These are phyloP conservation scores for Tuber melanosporum DNA, from an alignment of 495 filamentous ascomycete genomes.

Conservation along the genomic window DNA sequence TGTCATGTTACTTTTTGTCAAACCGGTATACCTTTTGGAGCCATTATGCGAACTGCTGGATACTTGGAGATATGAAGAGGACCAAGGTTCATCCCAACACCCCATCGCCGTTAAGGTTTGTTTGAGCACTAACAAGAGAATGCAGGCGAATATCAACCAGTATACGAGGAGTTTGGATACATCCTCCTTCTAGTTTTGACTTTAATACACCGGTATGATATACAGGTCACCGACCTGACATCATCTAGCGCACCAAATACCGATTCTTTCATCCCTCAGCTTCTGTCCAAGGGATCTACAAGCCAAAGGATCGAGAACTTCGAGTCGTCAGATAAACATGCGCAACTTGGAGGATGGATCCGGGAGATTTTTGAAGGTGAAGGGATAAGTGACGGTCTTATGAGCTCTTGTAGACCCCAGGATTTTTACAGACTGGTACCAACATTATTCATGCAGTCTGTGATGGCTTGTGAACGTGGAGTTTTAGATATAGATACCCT, in stretches of 20 bases:
- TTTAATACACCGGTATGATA: constrained; percentile 74
- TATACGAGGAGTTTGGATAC: constrained; percentile 93
- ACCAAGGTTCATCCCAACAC: constrained; percentile 52
- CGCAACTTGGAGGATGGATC: constrained; percentile 77
- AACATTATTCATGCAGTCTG: constrained; percentile 77
- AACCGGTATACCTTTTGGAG: constrained; percentile 64
- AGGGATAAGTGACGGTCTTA: constrained; percentile 76
- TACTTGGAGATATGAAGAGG: constrained; percentile 87
- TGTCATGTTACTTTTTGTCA: constrained; percentile 79
- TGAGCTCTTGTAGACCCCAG: constrained; percentile 85
- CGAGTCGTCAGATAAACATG: constrained; percentile 60
- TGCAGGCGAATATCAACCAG: constrained; percentile 78
- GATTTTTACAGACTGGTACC: constrained; percentile 90
- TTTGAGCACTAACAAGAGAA: constrained; percentile 1
- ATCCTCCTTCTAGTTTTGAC: constrained; percentile 76
- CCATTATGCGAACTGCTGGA: constrained; percentile 81
- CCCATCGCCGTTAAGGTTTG: neutral
- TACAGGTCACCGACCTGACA: constrained; percentile 63
- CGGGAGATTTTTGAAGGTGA: constrained; percentile 78
- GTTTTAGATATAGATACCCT: constrained; percentile 71
- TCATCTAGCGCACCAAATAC: constrained; percentile 47
- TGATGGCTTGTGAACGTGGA: constrained; percentile 64
- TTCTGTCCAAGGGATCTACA: constrained; percentile 61
- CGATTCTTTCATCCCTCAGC: constrained; percentile 69
- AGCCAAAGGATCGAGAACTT: constrained; percentile 60